phyloP scores from a whole-genome alignment of 805 yeast genomes.

The Saccharomycopsis amapae region DNA sequence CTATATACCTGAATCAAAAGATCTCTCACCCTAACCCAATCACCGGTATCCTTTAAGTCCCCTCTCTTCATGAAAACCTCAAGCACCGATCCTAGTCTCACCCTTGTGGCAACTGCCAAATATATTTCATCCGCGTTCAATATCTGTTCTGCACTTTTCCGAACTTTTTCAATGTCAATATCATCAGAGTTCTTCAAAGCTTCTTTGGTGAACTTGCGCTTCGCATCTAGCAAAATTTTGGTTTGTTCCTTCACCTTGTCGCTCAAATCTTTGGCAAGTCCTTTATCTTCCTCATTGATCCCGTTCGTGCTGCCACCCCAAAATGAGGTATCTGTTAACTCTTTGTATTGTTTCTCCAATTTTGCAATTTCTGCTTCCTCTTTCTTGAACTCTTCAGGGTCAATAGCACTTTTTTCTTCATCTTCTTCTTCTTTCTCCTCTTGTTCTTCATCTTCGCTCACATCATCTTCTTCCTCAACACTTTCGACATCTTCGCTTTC shows the following conservation, averaged over 20 bases:
- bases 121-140: background rate
- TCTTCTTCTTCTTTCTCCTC: constrained; percentile 19
- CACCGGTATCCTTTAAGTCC: constrained; percentile 1
- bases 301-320: constrained; percentile 2
- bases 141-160: background rate
- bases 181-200: constrained; percentile 1
- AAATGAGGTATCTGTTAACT: background rate
- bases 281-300: background rate
- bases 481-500: background rate
- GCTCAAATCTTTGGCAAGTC: background rate
- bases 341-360: constrained; percentile 3
- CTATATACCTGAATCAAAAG: background rate
- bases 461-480: constrained; percentile 22
- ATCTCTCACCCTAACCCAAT: background rate
- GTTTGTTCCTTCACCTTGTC: constrained; percentile 1
- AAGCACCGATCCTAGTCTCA: background rate
- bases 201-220: background rate
- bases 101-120: constrained; percentile 1
- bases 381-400: constrained; percentile 2
- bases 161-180: background rate
- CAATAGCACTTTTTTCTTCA: constrained; percentile 1
- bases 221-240: background rate
- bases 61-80: constrained; percentile 4
- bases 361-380: constrained; percentile 10
- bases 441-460: constrained; percentile 1